phyloP scores from a whole-genome alignment of 495 filamentous ascomycete genomes.

The Xylaria flabelliformis region DNA sequence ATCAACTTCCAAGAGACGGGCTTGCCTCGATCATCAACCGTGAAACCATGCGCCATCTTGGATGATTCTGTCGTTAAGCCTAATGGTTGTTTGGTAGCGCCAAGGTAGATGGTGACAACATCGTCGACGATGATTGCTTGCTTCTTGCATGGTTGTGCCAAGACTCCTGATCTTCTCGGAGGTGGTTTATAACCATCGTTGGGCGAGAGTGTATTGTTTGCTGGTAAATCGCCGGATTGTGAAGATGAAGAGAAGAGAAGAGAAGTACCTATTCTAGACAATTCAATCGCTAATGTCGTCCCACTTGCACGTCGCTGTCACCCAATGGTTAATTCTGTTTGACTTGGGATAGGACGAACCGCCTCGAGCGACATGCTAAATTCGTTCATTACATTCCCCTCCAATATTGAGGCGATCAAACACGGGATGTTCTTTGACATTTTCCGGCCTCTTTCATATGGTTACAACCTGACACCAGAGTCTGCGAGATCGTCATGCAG shows the following conservation, averaged over 20 bases:
- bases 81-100: neutral
- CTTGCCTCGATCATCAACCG: constrained; percentile 17
- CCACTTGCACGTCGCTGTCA: neutral
- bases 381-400: neutral
- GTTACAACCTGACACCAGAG: constrained; percentile 30
- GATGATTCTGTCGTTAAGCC: neutral
- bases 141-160: constrained; percentile 24
- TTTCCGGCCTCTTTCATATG: constrained; percentile 21
- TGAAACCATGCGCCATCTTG: constrained; percentile 20
- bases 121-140: neutral
- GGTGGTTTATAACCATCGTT: neutral
- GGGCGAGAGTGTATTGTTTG: neutral
- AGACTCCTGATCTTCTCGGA: constrained; percentile 42
- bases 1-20: constrained; percentile 21
- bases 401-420: constrained; percentile 15
- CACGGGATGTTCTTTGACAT: constrained; percentile 12
- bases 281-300: neutral
- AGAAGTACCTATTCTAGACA: neutral
- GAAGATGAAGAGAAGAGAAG: neutral
- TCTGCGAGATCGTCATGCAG: constrained; percentile 38
- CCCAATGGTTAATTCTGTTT: neutral
- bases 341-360: neutral
- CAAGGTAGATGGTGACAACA: neutral
- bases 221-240: neutral
- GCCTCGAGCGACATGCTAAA: neutral